Base-by-base conservation (phyloP, 2,329 filamentous ascomycete species). In the Intubia oerlemansii region DNA sequence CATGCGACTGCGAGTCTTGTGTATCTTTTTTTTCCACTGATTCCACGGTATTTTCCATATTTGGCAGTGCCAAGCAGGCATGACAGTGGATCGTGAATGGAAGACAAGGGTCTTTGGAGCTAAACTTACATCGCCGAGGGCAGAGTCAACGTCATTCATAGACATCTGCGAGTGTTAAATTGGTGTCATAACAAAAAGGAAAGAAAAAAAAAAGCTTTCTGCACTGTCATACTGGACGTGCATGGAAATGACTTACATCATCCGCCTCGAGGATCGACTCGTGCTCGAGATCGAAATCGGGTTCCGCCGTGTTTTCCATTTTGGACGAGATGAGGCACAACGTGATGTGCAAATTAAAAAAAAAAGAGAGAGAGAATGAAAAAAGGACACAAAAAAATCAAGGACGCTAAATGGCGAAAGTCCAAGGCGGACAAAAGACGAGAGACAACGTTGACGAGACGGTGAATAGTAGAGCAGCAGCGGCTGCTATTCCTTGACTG, bases 111-210 rank as follows among this genome's bases (percentile, higher is more conserved):
- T n/a, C 10, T n/a, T n/a, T 8, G 15, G 7, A 16, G 9, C n/a
- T 30, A 5, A 18, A 39, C 39, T 33, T 38, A 38, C 44, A 34
- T 42, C 41, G 31, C 42, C 44, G 6, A 46, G 31, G 17, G 44
- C 43, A 21, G 44, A 46, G 30, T 46, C 44, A 8, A 14, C 24
- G 15, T 42, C 40, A n/a, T n/a, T n/a, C n/a, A n/a, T n/a, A n/a
- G n/a, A n/a, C n/a, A n/a, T n/a, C n/a, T n/a, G n/a, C n/a, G n/a
- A n/a, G n/a, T n/a, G n/a, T n/a, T n/a, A n/a, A n/a, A n/a, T n/a
- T n/a, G n/a, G n/a, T n/a, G n/a, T n/a, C n/a, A n/a, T n/a, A n/a
- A n/a, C n/a, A n/a, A n/a, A n/a, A n/a, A n/a, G n/a, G n/a, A n/a
- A n/a, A n/a, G n/a, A n/a, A n/a, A n/a, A n/a, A n/a, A n/a, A n/a